phyloP scores from a whole-genome alignment of 257 asterid genomes.

The Petrea volubilis region DNA sequence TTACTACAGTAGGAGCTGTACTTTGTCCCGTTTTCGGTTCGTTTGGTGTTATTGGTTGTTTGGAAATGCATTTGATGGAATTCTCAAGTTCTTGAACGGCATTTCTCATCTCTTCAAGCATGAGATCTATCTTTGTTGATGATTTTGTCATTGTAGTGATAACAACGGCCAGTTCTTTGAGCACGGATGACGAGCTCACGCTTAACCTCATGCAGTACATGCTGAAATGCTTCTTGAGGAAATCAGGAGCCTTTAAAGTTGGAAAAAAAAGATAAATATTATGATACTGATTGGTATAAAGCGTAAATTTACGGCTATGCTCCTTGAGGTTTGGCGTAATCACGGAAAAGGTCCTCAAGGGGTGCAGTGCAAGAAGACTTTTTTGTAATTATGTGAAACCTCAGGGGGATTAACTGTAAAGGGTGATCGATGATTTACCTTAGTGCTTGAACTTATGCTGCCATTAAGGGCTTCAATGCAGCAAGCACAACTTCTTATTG shows the following conservation, averaged over 20 bases:
- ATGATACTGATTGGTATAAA: not conserved
- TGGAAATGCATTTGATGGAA: constrained; percentile 45
- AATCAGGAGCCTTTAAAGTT: constrained; percentile 48
- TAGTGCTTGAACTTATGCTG: constrained; percentile 33
- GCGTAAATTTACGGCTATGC: too few species aligned
- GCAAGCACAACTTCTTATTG: constrained; percentile 66
- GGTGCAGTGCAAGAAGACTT: too few species aligned
- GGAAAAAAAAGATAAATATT: not conserved
- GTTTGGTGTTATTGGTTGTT: constrained; percentile 31
- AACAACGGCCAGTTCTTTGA: constrained; percentile 49
- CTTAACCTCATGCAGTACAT: constrained; percentile 44
- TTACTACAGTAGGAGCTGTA: constrained; percentile 14
- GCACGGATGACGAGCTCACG: constrained; percentile 43
- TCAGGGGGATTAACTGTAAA: too few species aligned
- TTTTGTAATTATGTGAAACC: too few species aligned
- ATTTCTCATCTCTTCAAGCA: constrained; percentile 57
- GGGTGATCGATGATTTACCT: constrained; percentile 39
- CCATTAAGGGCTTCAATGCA: constrained; percentile 60
- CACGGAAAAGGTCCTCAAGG: too few species aligned
- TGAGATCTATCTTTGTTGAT: constrained; percentile 42
- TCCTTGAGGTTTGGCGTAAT: too few species aligned
- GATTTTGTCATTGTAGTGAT: constrained; percentile 55
- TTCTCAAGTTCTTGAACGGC: constrained; percentile 57
- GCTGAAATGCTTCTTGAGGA: constrained; percentile 54
- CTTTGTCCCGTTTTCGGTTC: constrained; percentile 18